Conservation (phyloP, 495 filamentous ascomycete genomes). For the Hypoxylon lenormandii region DNA sequence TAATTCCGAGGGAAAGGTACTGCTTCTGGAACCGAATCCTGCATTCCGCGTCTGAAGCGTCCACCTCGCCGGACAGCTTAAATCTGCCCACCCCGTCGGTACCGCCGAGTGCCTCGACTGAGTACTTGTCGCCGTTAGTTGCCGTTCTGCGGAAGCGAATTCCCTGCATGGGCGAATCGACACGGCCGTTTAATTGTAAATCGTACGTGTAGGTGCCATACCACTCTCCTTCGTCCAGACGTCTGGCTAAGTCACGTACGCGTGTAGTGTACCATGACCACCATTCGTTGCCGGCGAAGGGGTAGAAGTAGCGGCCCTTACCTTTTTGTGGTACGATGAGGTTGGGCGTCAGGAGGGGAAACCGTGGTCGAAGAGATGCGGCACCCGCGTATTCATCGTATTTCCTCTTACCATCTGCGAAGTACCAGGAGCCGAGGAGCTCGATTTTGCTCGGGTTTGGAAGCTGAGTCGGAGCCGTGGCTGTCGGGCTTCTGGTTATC, state of each 20-base stretch:
- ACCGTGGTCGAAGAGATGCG: constrained; percentile 22
- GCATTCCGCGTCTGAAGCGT: constrained; percentile 20
- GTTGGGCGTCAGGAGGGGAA: constrained; percentile 30
- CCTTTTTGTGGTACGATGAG: not conserved
- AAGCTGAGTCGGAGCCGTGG: not conserved
- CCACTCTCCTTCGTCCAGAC: constrained; percentile 39
- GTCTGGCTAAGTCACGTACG: constrained; percentile 27
- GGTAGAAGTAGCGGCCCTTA: constrained; percentile 30
- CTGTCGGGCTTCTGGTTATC: not conserved
- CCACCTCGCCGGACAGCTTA: constrained; percentile 15
- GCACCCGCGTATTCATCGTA: not conserved
- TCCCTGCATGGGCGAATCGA: constrained; percentile 3
- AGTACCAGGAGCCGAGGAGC: constrained; percentile 30
- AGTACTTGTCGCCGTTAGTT: constrained; percentile 15
- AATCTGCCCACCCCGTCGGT: constrained; percentile 15
- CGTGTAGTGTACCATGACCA: constrained; percentile 43
- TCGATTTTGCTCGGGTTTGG: constrained; percentile 34
- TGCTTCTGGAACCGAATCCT: constrained; percentile 14
- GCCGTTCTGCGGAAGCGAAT: constrained; percentile 27
- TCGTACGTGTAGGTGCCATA: constrained; percentile 16
- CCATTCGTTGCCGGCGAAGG: constrained; percentile 36
- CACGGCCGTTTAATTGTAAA: not conserved
- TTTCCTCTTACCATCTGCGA: not conserved
- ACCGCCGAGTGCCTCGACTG: constrained; percentile 19
- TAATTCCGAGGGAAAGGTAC: not conserved